Evolutionary conservation across 163 green algal species (phyloP).

Genomic region (Scenedesmus sp.): DNA sequence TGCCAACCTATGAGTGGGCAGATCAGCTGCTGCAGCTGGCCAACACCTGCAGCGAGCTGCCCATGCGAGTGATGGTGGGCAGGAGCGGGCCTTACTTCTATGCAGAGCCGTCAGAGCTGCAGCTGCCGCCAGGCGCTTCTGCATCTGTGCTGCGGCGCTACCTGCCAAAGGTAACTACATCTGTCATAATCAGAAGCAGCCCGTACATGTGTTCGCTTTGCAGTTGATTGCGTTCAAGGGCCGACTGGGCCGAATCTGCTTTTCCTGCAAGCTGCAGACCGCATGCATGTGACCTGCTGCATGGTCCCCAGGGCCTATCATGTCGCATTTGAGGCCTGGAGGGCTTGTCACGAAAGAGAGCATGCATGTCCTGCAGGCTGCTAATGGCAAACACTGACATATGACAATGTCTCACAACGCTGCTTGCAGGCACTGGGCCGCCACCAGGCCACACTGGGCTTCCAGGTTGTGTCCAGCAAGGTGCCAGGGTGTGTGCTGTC

Average conservation of each 20-base stretch:
- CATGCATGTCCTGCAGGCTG: background rate
- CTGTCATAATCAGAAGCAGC: background rate
- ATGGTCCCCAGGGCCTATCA: background rate
- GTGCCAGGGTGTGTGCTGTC: background rate
- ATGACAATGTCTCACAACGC: background rate
- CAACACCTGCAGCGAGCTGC: slow-evolving; percentile 55
- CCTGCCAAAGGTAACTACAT: slow-evolving; percentile 35
- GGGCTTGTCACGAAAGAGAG: background rate
- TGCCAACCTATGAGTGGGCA: slow-evolving; percentile 60
- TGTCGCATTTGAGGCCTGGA: too few species aligned
- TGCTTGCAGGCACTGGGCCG: slow-evolving; percentile 34
- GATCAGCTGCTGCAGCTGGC: slow-evolving; percentile 63
- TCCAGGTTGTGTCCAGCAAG: slow-evolving; percentile 13
- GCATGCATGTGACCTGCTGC: background rate
- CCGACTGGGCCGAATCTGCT: background rate
- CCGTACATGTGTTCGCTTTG: background rate
- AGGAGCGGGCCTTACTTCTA: slow-evolving; percentile 28
- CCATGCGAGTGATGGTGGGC: slow-evolving; percentile 27
- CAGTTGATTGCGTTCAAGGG: background rate
- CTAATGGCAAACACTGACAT: too few species aligned
- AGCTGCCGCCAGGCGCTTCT: slow-evolving; percentile 4
- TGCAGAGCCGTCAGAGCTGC: slow-evolving; percentile 6
- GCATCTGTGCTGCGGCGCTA: slow-evolving; percentile 34
- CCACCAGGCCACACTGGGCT: slow-evolving; percentile 11
- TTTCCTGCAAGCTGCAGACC: background rate